Base-by-base conservation (phyloP, 2,329 filamentous ascomycete genomes). In the Pseudocercospora crystallina region DNA sequence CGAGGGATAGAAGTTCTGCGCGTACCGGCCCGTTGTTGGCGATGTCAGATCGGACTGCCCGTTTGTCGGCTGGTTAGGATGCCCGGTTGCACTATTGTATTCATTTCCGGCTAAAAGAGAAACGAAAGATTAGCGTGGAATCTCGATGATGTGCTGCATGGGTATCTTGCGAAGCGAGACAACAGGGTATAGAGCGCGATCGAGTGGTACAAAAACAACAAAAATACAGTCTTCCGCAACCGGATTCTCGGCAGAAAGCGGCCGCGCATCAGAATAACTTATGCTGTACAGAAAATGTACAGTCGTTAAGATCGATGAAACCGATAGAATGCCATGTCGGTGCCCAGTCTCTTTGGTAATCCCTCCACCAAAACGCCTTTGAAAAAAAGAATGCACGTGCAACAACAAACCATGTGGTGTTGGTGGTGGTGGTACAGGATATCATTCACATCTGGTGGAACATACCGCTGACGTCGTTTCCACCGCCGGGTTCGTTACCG, bases 401-500 rank as follows among this genome's bases (percentile, higher is more conserved):
- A 51, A 51, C 41, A 40, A 37, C 41, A 53, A 37, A 13, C 29
- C 31, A 39, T 37, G 35, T 33, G 46, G 45, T 37, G 42, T 40
- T 31, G 40, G 46, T 51, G 51, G 44, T 51, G 53, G 47, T 63
- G 61, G 59, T 63, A 57, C 55, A 80, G 89, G 54, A 58, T 53
- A 51, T 51, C 53, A 55, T 59, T 59, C 84, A 94, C 85, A 94
- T 89, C 80, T 90, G 88, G 81, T 90, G 86, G 80, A 91, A 96
- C 90, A 95, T 96, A 95, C 90, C 90, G 85, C 90, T 90, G 83
- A 94, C 80, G 71, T 84, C 90, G 68, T 80, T 55, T 14, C 58
- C 80, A 74, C 82, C 83, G 72, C 82, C 80, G 69, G 82, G 81
- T 64, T 79, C 78, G 69, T 76, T 79, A 68, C 83, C 85, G 69